Percentiles rank a stretch among this genome's conserved stretches.
Evolutionary conservation across 306 rosid species (phyloP).

Genomic region (Quercus aquifolioides): DNA sequence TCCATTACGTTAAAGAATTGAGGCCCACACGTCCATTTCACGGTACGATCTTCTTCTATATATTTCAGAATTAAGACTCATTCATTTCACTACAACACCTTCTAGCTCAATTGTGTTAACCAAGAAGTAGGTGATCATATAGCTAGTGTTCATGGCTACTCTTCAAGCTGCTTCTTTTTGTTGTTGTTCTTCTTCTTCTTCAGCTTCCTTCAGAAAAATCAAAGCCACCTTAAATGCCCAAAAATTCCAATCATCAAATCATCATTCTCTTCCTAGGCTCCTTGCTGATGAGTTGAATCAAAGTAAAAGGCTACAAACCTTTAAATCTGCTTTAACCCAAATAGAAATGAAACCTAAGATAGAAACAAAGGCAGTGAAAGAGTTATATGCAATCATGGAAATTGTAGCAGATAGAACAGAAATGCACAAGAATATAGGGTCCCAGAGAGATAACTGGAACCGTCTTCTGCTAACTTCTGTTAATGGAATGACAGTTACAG

Average conservation of each 20-base stretch:
- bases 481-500: too few relatives aligned
- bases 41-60: neutral
- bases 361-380: too few relatives aligned
- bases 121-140: neutral
- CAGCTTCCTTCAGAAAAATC: conserved; percentile 2
- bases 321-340: too few relatives aligned
- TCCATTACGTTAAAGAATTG: neutral
- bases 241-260: conserved; percentile 1
- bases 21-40: neutral
- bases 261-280: conserved; percentile 6
- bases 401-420: too few relatives aligned
- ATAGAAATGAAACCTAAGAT: too few relatives aligned
- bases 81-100: neutral
- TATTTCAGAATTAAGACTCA: neutral
- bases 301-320: neutral
- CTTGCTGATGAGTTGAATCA: neutral
- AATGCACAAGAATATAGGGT: too few relatives aligned
- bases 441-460: too few relatives aligned
- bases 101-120: neutral
- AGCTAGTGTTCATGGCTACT: conserved; percentile 20
- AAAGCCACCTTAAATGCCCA: conserved; percentile 7
- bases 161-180: conserved; percentile 13
- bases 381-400: too few relatives aligned
- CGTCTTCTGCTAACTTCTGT: too few relatives aligned
- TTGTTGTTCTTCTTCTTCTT: neutral